Evolutionary conservation across 2,329 filamentous ascomycete species (phyloP), one percentile per base, ranked within the genome.

Genomic region (Colletotrichum trifolii): DNA sequence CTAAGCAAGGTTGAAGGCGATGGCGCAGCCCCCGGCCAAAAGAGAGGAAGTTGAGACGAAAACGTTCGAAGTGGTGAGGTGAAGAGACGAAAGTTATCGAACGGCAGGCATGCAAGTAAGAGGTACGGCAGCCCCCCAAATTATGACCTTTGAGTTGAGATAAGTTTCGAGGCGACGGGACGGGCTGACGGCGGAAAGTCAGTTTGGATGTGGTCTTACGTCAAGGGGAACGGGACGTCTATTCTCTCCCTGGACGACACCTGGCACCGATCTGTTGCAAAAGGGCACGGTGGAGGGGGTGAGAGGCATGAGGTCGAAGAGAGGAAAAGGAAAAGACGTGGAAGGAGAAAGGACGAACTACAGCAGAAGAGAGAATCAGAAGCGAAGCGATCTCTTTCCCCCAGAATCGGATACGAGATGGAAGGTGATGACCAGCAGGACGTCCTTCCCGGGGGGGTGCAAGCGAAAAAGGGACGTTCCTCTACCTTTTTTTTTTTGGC

Each of bases 361-460:
- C 25, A 25, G 25, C 25, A 25, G 25, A 53, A 58, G 58, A 60
- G 63, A 60, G 57, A 50, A 49, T 38, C 61, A 60, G 50, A 61
- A 52, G 62, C 52, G 58, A 66, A 62, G 25, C 25, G 25, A 58
- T 57, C 58, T 43, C 52, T 63, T 53, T 63, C 63, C 58, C 58
- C 62, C 62, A 66, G 63, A 66, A 62, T 66, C 36, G 63, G 58
- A 66, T 66, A 63, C 58, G 63, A 66, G 63, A 25, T 25, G 25
- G 25, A 10, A 43, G 58, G 52, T 61, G 36, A 56, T 56, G 52
- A 50, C 39, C 52, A 56, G 52, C 17, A 54, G 39, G 7, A 40
- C 33, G 36, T 25, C 25, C 42, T 43, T 34, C 15, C 48, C 40
- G 48, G 49, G 48, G 49, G 61, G 46, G 50, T 43, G 52, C 62